Evolutionary conservation across 2,329 filamentous ascomycete species (phyloP), one percentile per base, ranked within the genome.

Genomic region (Pseudocercospora crystallina): DNA sequence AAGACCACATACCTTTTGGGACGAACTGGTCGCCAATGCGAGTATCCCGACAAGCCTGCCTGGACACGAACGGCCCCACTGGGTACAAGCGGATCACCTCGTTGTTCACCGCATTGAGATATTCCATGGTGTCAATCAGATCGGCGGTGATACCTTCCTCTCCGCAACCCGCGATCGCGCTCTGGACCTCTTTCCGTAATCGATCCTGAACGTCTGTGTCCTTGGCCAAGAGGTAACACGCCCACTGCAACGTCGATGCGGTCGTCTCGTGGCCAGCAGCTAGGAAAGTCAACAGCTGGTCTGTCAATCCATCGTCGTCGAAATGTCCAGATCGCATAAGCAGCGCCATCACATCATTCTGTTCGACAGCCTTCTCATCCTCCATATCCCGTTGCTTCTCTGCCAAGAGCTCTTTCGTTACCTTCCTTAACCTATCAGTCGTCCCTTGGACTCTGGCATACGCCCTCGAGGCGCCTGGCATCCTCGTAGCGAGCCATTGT

Each of bases 61-160:
- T 54, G 2, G 49, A 37, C 3, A 57, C 56, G 9, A 51, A 47
- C 2, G 61, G 60, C 12, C 60, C 56, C 12, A 58, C 53, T 5
- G 53, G 56, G 41, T 57, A 60, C 30, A 61, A 49, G 1, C 60
- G 53, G 2, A 63, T 50, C 9, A 52, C 39, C 29, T 95, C 89
- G 65, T 80, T 86, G 64, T 85, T 83, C 17, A 94, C 82, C 17
- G 87, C 88, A 62, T 87, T 82, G 40, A 91, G 80, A 67, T 90
- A 94, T 1, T 85, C 84, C 64, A 94, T 78, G 43, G 74, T 74
- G 68, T 91, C 87, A 55, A 90, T 79, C 54, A 83, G 76, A 5
- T 72, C 60, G 52, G 74, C 75, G 1, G 73, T 72, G 48, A 82
- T 74, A 17, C 49, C 72, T 3, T 39, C 35, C 30, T 69, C 60